Evolutionary conservation across 306 rosid genomes (phyloP), one percentile per base, ranked within the genome.

Genomic region (Sesbania bispinosa): DNA sequence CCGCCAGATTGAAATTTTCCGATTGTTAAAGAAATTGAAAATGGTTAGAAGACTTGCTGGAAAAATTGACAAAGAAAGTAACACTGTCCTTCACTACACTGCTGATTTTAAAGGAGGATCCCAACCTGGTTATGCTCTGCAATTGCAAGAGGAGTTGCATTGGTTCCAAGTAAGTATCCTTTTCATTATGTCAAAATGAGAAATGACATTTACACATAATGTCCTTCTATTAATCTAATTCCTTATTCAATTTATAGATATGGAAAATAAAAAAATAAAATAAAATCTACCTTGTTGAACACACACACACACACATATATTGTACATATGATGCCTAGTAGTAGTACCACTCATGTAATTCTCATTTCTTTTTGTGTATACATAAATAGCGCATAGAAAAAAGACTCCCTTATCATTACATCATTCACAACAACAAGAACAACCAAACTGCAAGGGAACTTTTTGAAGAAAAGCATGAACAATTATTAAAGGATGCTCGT

Each of bases 111-210:
- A 69, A 69, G 84, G 69, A 10, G 80, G 80, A 2, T 53, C 73
- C 70, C 84, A 75, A 69, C 80, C 84, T 45, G 84, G 84, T 42
- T 80, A 61, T 80, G 84, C 80, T 42, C 33, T 80, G 7, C 84
- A 80, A 45, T 42, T 80, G 55, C 80, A 80, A 67, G 80, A 80
- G 58, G 84, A 80, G 24, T 69, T 80, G 73, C 80, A 36, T 69
- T 80, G 84, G 84, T 80, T 74, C 7, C 73, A 80, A 18, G 84
- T 80, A 62, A 74, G 84, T 69, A 19, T 26, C 38, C 0, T 67
- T 35, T 14, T 43, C 3, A 57, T 11, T 21, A 26, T 24, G 9
- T 16, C 13, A 15, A 41, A 26, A 16, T 41, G n/a, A 26, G 1
- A 41, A 69, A 15, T 10, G 4, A 50, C 6, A 11, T 27, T 30